Evolutionary conservation across 352 stramenopile species (phyloP).

Genomic region (Pythium rhizo-oryzae): DNA sequence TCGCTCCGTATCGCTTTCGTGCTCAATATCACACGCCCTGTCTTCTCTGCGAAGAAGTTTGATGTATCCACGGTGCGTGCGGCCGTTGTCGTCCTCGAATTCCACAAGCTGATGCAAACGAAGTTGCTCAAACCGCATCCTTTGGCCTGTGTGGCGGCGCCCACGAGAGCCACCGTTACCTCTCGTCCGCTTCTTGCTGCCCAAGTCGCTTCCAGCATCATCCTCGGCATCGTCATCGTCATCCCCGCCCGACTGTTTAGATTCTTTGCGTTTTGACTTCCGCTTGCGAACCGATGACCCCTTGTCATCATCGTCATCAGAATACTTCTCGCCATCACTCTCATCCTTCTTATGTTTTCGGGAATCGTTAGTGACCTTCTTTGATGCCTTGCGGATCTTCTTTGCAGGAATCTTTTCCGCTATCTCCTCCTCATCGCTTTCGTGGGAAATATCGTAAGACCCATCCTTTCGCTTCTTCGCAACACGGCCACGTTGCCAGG

Average conservation of each 20-base stretch:
- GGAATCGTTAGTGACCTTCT: slow-evolving; percentile 10
- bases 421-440: slow-evolving; percentile 30
- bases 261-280: slow-evolving; percentile 22
- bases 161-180: slow-evolving; percentile 24
- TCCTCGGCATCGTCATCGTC: slow-evolving; percentile 21
- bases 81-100: slow-evolving; percentile 52
- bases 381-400: slow-evolving; percentile 26
- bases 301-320: slow-evolving; percentile 25
- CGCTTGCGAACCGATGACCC: slow-evolving; percentile 31
- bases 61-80: slow-evolving; percentile 50
- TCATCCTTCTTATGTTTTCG: slow-evolving; percentile 17
- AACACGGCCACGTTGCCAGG: slow-evolving; percentile 41
- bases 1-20: slow-evolving; percentile 53
- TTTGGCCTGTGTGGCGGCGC: not conserved
- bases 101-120: slow-evolving; percentile 54
- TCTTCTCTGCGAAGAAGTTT: slow-evolving; percentile 46
- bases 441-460: slow-evolving; percentile 50
- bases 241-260: slow-evolving; percentile 13
- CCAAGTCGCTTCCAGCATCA: slow-evolving; percentile 1
- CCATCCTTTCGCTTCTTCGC: slow-evolving; percentile 43
- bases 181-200: slow-evolving; percentile 10
- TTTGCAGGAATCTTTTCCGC: not conserved
- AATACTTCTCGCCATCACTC: slow-evolving; percentile 27
- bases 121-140: slow-evolving; percentile 32
- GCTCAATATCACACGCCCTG: slow-evolving; percentile 56